phyloP scores from a whole-genome alignment of 2,329 filamentous ascomycete genomes.

The Trichoderma citrinoviride region DNA sequence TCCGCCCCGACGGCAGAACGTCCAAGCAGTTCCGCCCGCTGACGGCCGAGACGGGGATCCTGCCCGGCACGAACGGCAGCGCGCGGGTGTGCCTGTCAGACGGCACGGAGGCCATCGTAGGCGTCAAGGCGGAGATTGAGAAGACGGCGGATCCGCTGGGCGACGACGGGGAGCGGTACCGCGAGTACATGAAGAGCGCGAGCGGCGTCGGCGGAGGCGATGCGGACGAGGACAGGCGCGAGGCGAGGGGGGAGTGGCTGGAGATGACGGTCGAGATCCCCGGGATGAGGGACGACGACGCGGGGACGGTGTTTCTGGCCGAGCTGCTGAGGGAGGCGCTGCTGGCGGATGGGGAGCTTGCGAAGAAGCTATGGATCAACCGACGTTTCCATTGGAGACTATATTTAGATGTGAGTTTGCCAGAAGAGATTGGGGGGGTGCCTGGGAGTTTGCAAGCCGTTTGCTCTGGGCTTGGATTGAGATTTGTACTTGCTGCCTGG shows the following conservation, averaged over 20 bases:
- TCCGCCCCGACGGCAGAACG: slow-evolving; percentile 82
- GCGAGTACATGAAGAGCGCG: slow-evolving; percentile 26
- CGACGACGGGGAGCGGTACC: slow-evolving; percentile 23
- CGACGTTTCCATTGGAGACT: slow-evolving; percentile 92
- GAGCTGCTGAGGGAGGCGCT: slow-evolving; percentile 88
- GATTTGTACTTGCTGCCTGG: too few relatives aligned
- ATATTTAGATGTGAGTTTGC: slow-evolving; percentile 77
- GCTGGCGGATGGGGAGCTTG: slow-evolving; percentile 67
- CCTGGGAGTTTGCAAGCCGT: too few relatives aligned
- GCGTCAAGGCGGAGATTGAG: slow-evolving; percentile 93
- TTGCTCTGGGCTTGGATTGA: too few relatives aligned
- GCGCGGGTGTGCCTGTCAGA: slow-evolving; percentile 92
- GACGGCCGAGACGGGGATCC: slow-evolving; percentile 82
- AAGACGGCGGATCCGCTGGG: slow-evolving; percentile 50
- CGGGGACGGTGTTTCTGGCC: slow-evolving; percentile 79
- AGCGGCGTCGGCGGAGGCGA: slow-evolving; percentile 40
- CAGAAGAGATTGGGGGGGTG: too few relatives aligned
- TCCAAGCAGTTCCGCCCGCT: slow-evolving; percentile 87
- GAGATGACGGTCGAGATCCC: slow-evolving; percentile 91
- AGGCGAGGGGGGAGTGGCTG: slow-evolving; percentile 68
- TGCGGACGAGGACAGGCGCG: slow-evolving; percentile 39
- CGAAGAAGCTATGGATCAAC: slow-evolving; percentile 80
- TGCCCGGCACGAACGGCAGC: slow-evolving; percentile 87
- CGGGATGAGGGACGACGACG: slow-evolving; percentile 85
- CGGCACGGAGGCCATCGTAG: slow-evolving; percentile 92